A percentile compares a stretch with the other conserved stretches of the same genome.
These are phyloP conservation scores for Cyclostephanos tholiformis DNA, from an alignment of 108 stramenopile species.

Conservation along the genomic window DNA sequence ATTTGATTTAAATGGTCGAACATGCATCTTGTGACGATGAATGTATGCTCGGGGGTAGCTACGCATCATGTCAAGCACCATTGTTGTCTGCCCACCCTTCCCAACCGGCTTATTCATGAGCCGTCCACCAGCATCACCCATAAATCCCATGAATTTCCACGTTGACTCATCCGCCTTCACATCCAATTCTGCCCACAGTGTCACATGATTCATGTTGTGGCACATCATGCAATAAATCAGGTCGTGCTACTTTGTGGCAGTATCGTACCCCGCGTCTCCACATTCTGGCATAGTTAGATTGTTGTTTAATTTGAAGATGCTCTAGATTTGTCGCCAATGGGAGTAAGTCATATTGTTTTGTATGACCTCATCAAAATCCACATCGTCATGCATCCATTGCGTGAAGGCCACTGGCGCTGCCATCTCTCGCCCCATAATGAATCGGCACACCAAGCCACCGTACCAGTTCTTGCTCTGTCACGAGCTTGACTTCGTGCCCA, in stretches of 20 bases:
- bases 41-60: conserved; percentile 13
- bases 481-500: background rate
- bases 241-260: conserved; percentile 8
- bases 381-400: background rate
- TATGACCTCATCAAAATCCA: background rate
- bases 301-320: conserved; percentile 19
- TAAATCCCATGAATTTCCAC: conserved; percentile 11
- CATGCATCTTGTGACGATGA: conserved; percentile 12
- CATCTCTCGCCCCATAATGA: conserved; percentile 16
- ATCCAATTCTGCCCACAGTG: background rate
- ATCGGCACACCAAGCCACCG: background rate
- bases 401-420: background rate
- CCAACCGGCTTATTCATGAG: conserved; percentile 8
- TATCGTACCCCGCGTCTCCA: conserved; percentile 10
- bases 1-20: background rate
- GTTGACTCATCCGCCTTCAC: conserved; percentile 8
- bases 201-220: conserved; percentile 20
- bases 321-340: background rate
- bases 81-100: too few relatives aligned
- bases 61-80: too few relatives aligned
- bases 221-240: background rate
- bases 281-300: background rate
- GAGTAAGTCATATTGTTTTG: background rate
- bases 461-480: background rate
- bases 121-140: too few relatives aligned